phyloP scores from a whole-genome alignment of 495 filamentous ascomycete species.

The Acidiella bohemica region DNA sequence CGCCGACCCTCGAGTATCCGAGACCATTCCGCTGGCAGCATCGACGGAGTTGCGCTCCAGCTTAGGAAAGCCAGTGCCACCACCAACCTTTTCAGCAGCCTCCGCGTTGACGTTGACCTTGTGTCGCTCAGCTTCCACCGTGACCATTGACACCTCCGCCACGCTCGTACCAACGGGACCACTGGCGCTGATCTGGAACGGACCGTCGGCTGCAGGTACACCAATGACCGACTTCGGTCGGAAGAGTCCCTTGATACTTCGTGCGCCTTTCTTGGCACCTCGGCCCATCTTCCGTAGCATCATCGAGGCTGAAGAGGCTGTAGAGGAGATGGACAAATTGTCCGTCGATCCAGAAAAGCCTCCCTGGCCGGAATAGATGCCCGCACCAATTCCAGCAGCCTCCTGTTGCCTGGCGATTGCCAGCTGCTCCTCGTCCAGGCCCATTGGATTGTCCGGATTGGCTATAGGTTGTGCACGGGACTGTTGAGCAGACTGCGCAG shows the following conservation, averaged over 20 bases:
- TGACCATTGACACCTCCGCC: constrained; percentile 83
- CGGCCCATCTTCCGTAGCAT: constrained; percentile 99
- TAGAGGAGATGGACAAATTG: constrained; percentile 93
- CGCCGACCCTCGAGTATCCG: constrained; percentile 35
- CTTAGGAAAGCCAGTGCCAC: constrained; percentile 76
- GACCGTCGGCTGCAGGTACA: constrained; percentile 51
- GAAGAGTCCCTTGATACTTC: constrained; percentile 89
- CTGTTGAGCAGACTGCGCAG: constrained; percentile 35
- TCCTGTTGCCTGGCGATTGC: constrained; percentile 86
- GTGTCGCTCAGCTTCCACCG: constrained; percentile 78
- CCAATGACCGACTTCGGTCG: constrained; percentile 85
- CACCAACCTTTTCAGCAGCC: constrained; percentile 51
- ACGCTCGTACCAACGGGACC: constrained; percentile 46
- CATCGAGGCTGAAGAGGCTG: constrained; percentile 91
- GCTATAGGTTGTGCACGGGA: constrained; percentile 43
- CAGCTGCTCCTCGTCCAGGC: constrained; percentile 73
- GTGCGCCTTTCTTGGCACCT: constrained; percentile 82
- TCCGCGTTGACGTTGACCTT: constrained; percentile 68
- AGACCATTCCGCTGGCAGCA: constrained; percentile 28
- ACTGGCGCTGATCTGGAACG: constrained; percentile 22
- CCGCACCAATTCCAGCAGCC: constrained; percentile 76
- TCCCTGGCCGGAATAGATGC: constrained; percentile 82
- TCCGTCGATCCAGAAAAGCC: constrained; percentile 87
- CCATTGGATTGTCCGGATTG: constrained; percentile 48
- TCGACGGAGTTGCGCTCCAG: constrained; percentile 72